Conservation (phyloP, 768 basidiomycete genomes). For the Cubamyces lactineus region DNA sequence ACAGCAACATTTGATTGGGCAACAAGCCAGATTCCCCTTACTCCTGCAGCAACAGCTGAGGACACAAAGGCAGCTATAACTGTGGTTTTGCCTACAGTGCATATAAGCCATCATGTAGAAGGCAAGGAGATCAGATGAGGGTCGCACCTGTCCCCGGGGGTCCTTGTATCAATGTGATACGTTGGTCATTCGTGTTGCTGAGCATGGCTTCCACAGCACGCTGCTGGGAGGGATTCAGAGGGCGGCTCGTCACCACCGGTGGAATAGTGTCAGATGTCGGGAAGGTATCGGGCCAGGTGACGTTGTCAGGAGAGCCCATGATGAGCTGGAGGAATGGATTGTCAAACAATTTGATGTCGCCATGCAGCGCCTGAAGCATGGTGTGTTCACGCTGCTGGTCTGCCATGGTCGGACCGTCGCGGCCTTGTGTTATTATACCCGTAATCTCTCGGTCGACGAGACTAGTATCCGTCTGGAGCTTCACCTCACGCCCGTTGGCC, state of each 20-base stretch:
- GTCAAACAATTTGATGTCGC: slow-evolving; percentile 31
- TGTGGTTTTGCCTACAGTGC: slow-evolving; percentile 33
- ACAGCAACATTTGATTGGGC: slow-evolving; percentile 89
- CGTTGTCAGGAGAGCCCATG: slow-evolving; percentile 36
- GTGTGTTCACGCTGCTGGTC: slow-evolving; percentile 45
- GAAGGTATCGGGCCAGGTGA: slow-evolving; percentile 43
- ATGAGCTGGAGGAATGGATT: slow-evolving; percentile 45
- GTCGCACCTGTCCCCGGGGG: slow-evolving; percentile 35
- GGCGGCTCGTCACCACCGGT: slow-evolving; percentile 28
- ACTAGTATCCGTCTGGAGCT: slow-evolving; percentile 29
- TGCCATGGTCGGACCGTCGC: slow-evolving; percentile 59
- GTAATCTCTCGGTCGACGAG: slow-evolving; percentile 37
- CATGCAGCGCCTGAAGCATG: slow-evolving; percentile 43
- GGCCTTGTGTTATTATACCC: slow-evolving; percentile 53
- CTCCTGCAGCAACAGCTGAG: slow-evolving; percentile 32
- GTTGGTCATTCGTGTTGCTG: slow-evolving; percentile 34
- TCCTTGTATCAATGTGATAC: slow-evolving; percentile 40
- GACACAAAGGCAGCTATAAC: slow-evolving; percentile 39
- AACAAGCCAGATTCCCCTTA: slow-evolving; percentile 70
- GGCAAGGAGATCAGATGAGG: background rate
- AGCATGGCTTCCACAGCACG: slow-evolving; percentile 44
- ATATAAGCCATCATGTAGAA: background rate
- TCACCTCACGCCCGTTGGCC: slow-evolving; percentile 26
- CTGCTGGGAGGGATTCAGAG: slow-evolving; percentile 45
- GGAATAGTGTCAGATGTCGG: slow-evolving; percentile 28